Base-by-base conservation (phyloP, 192 early-diverging fungal species). In the Rhizophagus prolifer region DNA sequence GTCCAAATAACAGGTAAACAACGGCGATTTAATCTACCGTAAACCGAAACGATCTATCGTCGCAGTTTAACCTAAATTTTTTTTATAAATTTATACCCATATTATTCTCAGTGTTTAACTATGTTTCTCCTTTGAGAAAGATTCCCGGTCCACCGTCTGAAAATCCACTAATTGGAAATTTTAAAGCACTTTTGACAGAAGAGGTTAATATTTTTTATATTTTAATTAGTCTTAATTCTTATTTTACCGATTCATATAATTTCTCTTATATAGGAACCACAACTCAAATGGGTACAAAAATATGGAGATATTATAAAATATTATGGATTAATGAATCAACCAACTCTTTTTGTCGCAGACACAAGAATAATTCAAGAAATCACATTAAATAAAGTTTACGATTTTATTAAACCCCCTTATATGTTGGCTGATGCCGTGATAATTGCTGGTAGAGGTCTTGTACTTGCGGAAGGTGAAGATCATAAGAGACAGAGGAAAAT, bases 401-500 rank as follows among this genome's bases (percentile, higher is more conserved):
- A 85, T 9, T 90, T 81, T 74, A 61, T 75, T 14, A 88, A 87
- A 47, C 70, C 86, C 7, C 34, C 59, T 9, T 38, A 63, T 7
- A 73, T 70, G 14, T 58, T 34, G 21, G 87, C 23, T 70, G 36
- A 38, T 38, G 36, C 36, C 7, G 0, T 76, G 3, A 58, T 67
- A 60, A 70, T 88, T 13, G 38, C 88, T 16, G 87, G 88, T 21
- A 61, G 80, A 31, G 88, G 88, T 14, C 47, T 90, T 9, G 58
- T 88, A 31, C 72, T 90, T 12, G 81, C 84, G 2, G 88, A 90
- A 72, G 88, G 88, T 1, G 81, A 79, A 54, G 83, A 34, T 10
- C 88, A 90, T 74, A 70, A 66, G 50, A 76, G 79, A 46, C 87
- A 90, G 46, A 82, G 88, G 41, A 88, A 87, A 68, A 82, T 88